Conservation (phyloP, 345 rosid genomes). For the Toxicodendron radicans region DNA sequence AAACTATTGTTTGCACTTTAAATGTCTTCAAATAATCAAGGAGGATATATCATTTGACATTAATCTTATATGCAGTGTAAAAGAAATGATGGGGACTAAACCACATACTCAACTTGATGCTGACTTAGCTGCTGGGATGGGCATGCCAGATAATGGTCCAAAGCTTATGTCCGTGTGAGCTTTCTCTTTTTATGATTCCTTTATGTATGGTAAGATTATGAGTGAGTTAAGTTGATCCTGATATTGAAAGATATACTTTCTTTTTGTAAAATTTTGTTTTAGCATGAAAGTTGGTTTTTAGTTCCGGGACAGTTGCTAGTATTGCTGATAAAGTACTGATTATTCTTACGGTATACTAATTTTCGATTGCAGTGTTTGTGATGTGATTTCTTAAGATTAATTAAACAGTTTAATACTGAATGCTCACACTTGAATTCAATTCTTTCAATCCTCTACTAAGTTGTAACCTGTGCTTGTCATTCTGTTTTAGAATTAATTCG, state of each 20-base stretch:
- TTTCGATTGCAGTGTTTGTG: background rate
- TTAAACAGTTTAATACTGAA: background rate
- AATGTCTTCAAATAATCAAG: background rate
- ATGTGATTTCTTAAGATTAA: background rate
- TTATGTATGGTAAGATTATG: conserved; percentile 6
- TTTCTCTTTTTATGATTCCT: conserved; percentile 7
- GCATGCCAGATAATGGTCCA: conserved; percentile 92
- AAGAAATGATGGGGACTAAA: conserved; percentile 72
- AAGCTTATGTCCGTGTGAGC: conserved; percentile 61
- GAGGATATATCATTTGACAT: conserved; percentile 7
- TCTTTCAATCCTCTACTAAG: background rate
- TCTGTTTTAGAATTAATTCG: background rate
- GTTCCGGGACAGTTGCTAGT: background rate
- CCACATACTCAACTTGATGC: conserved; percentile 97
- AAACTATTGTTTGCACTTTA: background rate
- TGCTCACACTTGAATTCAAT: background rate
- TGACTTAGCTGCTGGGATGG: conserved; percentile 94
- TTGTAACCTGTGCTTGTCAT: background rate
- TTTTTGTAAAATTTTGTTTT: conserved; percentile 9
- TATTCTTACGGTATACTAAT: background rate
- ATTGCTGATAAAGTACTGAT: conserved; percentile 1
- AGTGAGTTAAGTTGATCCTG: background rate
- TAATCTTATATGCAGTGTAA: conserved; percentile 48
- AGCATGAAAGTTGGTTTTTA: too few species aligned
- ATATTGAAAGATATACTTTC: background rate